Percentiles rank a stretch among this genome's conserved stretches.
Conservation (phyloP, 2,329 filamentous ascomycete genomes). For the Beauveria caledonica region DNA sequence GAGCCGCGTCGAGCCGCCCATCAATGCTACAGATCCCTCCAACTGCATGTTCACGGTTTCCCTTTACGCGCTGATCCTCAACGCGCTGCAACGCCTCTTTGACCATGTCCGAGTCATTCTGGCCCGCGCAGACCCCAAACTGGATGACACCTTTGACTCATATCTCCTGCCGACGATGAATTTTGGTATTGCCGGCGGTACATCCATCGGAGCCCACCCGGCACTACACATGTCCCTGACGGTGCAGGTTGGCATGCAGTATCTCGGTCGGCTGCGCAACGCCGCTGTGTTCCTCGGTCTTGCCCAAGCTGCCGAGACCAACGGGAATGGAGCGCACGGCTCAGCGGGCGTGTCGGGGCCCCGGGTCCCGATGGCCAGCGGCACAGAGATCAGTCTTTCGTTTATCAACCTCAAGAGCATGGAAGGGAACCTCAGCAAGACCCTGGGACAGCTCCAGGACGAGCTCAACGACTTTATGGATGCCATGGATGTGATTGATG, state of each 20-base stretch:
- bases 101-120: slow-evolving; percentile 27
- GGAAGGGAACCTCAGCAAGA: slow-evolving; percentile 16
- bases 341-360: neutral
- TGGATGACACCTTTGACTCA: slow-evolving; percentile 22
- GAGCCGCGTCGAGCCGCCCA: neutral
- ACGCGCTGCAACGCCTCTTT: slow-evolving; percentile 33
- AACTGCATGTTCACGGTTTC: slow-evolving; percentile 32
- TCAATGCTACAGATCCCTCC: slow-evolving; percentile 26
- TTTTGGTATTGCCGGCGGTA: slow-evolving; percentile 24
- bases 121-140: slow-evolving; percentile 18
- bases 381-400: slow-evolving; percentile 21
- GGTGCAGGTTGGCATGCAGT: slow-evolving; percentile 34
- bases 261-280: slow-evolving; percentile 27
- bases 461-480: slow-evolving; percentile 17
- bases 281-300: slow-evolving; percentile 24
- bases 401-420: slow-evolving; percentile 15
- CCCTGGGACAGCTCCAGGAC: slow-evolving; percentile 14
- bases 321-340: slow-evolving; percentile 7
- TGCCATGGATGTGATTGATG: slow-evolving; percentile 10
- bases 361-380: slow-evolving; percentile 14
- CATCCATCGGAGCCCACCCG: slow-evolving; percentile 30
- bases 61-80: slow-evolving; percentile 30
- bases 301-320: slow-evolving; percentile 6
- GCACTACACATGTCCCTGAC: slow-evolving; percentile 35
- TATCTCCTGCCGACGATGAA: slow-evolving; percentile 35